Conservation (phyloP, 1,284 basidiomycete genomes). For the Ustilago hordei region DNA sequence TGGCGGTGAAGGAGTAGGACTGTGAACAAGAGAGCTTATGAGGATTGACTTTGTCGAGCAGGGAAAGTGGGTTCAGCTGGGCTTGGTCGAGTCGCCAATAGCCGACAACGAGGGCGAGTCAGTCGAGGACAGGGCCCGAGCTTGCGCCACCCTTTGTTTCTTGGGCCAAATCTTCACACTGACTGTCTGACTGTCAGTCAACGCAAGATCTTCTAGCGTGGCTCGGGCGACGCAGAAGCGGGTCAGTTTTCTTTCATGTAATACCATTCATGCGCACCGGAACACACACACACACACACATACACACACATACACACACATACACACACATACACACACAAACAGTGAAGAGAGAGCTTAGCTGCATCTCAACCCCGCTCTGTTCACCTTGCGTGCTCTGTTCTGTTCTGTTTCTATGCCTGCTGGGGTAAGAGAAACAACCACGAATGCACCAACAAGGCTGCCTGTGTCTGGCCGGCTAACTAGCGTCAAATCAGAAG, state of each 20-base stretch:
- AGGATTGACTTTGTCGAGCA: not conserved
- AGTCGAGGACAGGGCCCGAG: not conserved
- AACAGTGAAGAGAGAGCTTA: not conserved
- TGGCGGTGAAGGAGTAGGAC: not conserved
- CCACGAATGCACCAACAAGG: not conserved
- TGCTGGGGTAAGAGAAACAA: constrained; percentile 11
- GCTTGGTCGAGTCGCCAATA: constrained; percentile 19
- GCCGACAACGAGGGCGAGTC: constrained; percentile 3
- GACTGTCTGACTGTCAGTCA: not conserved
- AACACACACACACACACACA: not conserved
- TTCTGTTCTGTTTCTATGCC: not conserved
- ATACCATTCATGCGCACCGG: constrained; percentile 2
- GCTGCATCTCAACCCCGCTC: constrained; percentile 13
- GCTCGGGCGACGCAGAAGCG: not conserved
- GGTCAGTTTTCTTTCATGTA: constrained; percentile 2
- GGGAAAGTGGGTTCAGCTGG: constrained; percentile 8
- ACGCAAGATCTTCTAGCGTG: constrained; percentile 7
- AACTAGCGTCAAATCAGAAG: constrained; percentile 19
- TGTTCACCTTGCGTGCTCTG: not conserved
- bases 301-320: too few relatives aligned
- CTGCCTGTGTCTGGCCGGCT: constrained; percentile 1
- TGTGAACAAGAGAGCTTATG: constrained; percentile 15
- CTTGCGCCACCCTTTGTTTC: constrained; percentile 71
- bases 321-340: too few relatives aligned
- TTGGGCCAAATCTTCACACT: constrained; percentile 8